Percentiles rank a stretch among this genome's conserved stretches.
These are phyloP conservation scores for Zychaea mexicana DNA, from an alignment of 371 early-diverging fungal genomes.

Conservation along the genomic window DNA sequence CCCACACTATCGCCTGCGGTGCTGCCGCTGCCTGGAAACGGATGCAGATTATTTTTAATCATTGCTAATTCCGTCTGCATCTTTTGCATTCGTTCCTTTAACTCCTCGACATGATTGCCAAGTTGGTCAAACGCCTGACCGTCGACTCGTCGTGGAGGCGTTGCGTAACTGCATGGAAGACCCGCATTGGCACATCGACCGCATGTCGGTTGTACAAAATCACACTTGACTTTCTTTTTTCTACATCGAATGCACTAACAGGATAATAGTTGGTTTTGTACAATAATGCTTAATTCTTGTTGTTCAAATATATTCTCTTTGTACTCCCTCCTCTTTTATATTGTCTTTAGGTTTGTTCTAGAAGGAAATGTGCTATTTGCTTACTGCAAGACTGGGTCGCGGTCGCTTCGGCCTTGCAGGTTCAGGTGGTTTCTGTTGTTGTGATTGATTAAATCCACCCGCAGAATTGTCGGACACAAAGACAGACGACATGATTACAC, in stretches of 20 bases:
- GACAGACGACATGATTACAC: conserved; percentile 15
- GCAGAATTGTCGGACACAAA: conserved; percentile 15
- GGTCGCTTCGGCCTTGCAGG: conserved; percentile 20
- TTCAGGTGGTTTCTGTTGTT: conserved; percentile 21
- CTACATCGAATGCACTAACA: conserved; percentile 59
- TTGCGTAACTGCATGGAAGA: conserved; percentile 55
- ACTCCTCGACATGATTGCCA: conserved; percentile 51
- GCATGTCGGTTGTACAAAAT: conserved; percentile 66
- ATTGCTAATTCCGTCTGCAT: conserved; percentile 52
- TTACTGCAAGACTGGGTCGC: conserved; percentile 27
- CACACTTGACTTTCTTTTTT: conserved; percentile 69
- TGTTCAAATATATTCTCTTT: not conserved
- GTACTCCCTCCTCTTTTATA: not conserved
- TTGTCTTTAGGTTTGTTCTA: not conserved
- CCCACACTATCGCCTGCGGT: conserved; percentile 1
- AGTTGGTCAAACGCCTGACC: conserved; percentile 61
- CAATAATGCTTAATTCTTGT: too few species aligned
- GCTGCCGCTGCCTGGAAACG: conserved; percentile 29
- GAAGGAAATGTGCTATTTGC: conserved; percentile 2
- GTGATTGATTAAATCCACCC: conserved; percentile 15
- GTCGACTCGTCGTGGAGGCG: conserved; percentile 58
- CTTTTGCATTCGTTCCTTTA: conserved; percentile 51
- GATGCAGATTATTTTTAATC: conserved; percentile 51
- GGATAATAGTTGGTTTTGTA: not conserved
- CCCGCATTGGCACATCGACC: conserved; percentile 60